Conservation (phyloP, 768 basidiomycete genomes). For the Tylopilus subfusipes region DNA sequence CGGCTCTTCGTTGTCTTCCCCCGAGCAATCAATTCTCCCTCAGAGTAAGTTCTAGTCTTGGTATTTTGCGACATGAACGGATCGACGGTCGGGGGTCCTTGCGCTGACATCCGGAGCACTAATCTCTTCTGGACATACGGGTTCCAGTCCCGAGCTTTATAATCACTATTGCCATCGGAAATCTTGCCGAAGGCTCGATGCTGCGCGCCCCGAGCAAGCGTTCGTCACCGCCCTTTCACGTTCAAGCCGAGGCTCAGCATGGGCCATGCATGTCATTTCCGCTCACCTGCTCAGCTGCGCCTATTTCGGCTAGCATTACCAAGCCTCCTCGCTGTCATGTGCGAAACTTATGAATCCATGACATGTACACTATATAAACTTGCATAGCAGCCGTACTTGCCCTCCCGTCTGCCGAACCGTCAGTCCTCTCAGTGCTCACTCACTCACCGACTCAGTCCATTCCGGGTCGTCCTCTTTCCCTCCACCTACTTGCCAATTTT, state of each 20-base stretch:
- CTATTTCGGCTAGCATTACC: conserved; percentile 7
- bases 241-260: neutral
- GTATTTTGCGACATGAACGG: conserved; percentile 23
- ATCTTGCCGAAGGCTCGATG: neutral
- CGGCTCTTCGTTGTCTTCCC: conserved; percentile 10
- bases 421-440: neutral
- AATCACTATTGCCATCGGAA: neutral
- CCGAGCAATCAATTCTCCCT: neutral
- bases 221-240: neutral
- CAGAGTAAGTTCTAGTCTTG: neutral
- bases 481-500: conserved; percentile 13
- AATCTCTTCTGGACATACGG: neutral
- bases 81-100: conserved; percentile 15
- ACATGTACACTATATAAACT: conserved; percentile 11
- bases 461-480: conserved; percentile 1
- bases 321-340: neutral
- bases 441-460: conserved; percentile 3
- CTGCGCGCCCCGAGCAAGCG: neutral
- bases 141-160: neutral
- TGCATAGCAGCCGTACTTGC: neutral
- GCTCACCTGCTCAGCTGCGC: conserved; percentile 5
- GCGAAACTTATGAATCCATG: neutral
- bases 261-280: conserved; percentile 17
- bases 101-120: conserved; percentile 1
- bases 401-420: conserved; percentile 9